Percentiles rank a stretch among this genome's conserved stretches.
Conservation (phyloP, 768 basidiomycete species). For the Rhodosporidiobolus sp. region DNA sequence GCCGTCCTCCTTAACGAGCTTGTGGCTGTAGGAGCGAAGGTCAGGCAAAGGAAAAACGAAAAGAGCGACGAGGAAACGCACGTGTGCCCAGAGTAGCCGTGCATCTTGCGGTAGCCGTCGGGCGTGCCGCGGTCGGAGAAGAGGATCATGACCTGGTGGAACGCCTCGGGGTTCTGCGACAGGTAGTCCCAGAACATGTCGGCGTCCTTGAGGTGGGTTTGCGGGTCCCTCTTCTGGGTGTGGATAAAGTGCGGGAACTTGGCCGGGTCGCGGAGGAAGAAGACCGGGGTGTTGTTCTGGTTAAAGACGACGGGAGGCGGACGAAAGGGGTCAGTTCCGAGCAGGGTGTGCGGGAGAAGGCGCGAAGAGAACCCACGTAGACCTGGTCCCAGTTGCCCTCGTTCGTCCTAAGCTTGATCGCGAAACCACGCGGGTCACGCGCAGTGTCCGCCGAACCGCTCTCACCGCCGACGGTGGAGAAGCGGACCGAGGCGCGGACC, state of each 20-base stretch:
- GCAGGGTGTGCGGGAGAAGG: neutral
- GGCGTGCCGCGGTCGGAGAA: constrained; percentile 54
- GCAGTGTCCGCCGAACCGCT: constrained; percentile 52
- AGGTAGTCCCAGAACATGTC: constrained; percentile 61
- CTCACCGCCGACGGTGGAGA: constrained; percentile 56
- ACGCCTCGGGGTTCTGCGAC: constrained; percentile 49
- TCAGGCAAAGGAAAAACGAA: neutral
- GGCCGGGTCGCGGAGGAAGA: constrained; percentile 50
- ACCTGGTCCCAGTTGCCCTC: constrained; percentile 54
- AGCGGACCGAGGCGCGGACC: constrained; percentile 44
- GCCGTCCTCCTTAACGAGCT: constrained; percentile 48
- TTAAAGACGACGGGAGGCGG: no score
- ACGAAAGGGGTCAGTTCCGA: neutral
- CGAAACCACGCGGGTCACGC: constrained; percentile 53
- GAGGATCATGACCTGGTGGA: constrained; percentile 49
- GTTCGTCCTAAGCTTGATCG: constrained; percentile 53
- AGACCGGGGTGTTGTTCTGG: constrained; percentile 48
- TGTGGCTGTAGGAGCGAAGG: constrained; percentile 44
- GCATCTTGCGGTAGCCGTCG: constrained; percentile 65
- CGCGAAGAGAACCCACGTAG: constrained; percentile 16
- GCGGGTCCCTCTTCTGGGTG: constrained; percentile 64
- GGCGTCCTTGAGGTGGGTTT: constrained; percentile 82
- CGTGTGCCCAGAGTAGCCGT: constrained; percentile 73
- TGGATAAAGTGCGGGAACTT: constrained; percentile 56
- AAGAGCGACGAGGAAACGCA: no score